Evolutionary conservation across 139 green algal species (phyloP), one percentile per base, ranked within the genome.

Genomic region (Chlorella sp.): DNA sequence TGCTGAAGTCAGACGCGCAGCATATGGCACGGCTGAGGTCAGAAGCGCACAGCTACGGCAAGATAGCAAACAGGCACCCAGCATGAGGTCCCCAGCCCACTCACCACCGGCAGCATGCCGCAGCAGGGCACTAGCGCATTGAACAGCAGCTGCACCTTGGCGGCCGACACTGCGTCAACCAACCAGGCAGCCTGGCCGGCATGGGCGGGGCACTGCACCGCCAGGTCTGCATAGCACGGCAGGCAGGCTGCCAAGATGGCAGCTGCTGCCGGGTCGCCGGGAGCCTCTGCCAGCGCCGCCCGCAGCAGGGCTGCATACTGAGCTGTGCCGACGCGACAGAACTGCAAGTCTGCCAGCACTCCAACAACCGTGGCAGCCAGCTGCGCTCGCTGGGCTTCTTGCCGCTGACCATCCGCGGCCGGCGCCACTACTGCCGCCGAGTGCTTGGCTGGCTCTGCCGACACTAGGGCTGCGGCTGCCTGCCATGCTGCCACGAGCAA

Each of bases 121-220:
- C 79, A 44, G 81, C 88, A 91, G 16, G 88, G 74, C 20, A 34
- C 78, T 78, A 91, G 74, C 74, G 79, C 30, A 47, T 26, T 74
- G 57, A 87, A 73, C 44, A 92, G 57, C 30, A 92, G 87, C 39
- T 89, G 83, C 55, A 85, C 72, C 17, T 86, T 86, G 32, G 88
- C 70, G 1, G 83, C 88, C 39, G 84, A 64, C 15, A 87, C 74
- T 18, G 76, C 36, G 47, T 92, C 83, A 0, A 34, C 41, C 39
- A 76, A 25, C 88, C 88, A 92, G 15, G 65, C 44, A 12, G 86
- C 38, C 39, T 65, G 34, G 5, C 68, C 63, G 62, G 7, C 39
- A 26, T 30, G 81, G 0, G 28, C 1, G 0, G n/a, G 26, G 26
- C n/a, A 60, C 1, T 63, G 7, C 44, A n/a, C 56, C 11, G 65